Evolutionary conservation across 306 rosid genomes (phyloP), one percentile per base, ranked within the genome.

Genomic region (Geum urbanum): DNA sequence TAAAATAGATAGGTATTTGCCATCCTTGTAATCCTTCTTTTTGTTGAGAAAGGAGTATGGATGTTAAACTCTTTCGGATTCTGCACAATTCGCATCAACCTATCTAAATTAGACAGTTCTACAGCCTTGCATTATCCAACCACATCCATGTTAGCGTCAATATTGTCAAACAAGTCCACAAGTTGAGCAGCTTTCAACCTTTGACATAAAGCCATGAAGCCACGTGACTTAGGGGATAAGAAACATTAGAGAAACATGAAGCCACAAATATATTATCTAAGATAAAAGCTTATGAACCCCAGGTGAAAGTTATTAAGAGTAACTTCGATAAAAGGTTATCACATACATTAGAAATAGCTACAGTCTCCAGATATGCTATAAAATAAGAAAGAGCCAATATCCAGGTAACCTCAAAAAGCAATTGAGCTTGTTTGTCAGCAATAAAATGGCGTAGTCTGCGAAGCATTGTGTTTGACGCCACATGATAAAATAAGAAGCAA

Each of bases 401-500:
- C 96, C 96, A 91, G 5, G 89, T 83, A 77, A 89, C 88, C 89
- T 88, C 92, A 55, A 73, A 35, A 77, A 84, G 66, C 92, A 90
- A 82, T 69, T 53, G 91, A 74, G 86, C 44, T 53, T 79, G 86
- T 74, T 80, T 77, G 99, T 82, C 82, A 58, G 96, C 87, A 50
- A 72, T 76, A 74, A 68, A 83, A 89, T 89, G 88, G n/a, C 95
- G 85, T 15, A 95, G 82, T 77, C 96, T 85, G 24, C 99, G 97
- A 58, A 95, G 82, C 12, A 91, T 91, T 81, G 89, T 85, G 86
- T 91, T 95, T 1, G 97, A 91, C 43, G 85, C 27, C 56, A 95
- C 90, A 74, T 95, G 99, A 82, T 95, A 95, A 82, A 95, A 91
- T 63, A 87, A 86, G 84, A 95, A 95, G 91, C 99, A 95, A 74